Conservation (phyloP, 805 yeast species). For the Ogataea polymorpha region DNA sequence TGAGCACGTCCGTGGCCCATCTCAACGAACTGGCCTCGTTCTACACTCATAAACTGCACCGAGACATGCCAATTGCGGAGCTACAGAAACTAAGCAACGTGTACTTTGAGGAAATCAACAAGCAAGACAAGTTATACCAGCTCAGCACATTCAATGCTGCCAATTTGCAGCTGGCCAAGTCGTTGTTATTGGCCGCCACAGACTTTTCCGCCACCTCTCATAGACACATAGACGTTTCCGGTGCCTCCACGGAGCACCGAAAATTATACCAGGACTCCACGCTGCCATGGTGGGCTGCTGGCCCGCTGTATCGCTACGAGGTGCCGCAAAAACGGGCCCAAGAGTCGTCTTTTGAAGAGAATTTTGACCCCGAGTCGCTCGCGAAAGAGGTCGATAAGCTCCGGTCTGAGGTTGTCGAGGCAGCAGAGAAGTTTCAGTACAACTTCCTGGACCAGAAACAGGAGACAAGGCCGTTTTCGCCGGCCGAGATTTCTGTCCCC, state of each 20-base stretch:
- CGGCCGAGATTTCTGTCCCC: neutral
- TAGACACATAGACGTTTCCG: conserved; percentile 8
- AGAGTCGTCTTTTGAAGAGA: conserved; percentile 7
- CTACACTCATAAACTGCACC: conserved; percentile 16
- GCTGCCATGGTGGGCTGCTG: conserved; percentile 31
- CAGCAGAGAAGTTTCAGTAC: conserved; percentile 27
- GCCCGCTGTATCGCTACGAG: conserved; percentile 22
- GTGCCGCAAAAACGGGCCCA: conserved; percentile 14
- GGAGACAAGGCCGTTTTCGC: neutral
- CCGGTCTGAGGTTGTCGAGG: conserved; percentile 20
- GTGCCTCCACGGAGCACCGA: conserved; percentile 3
- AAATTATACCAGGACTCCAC: conserved; percentile 22
- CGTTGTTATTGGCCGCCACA: conserved; percentile 27
- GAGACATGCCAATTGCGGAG: conserved; percentile 24
- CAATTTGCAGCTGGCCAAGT: conserved; percentile 26
- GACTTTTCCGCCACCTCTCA: conserved; percentile 24
- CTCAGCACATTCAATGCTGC: conserved; percentile 28
- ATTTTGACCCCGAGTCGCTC: conserved; percentile 14
- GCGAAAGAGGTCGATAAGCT: conserved; percentile 20
- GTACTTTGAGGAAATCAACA: conserved; percentile 30
- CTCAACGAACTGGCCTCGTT: conserved; percentile 18
- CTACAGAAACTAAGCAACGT: conserved; percentile 31
- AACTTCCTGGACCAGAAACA: conserved; percentile 24
- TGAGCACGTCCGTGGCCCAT: conserved; percentile 22
- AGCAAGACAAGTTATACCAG: conserved; percentile 25